Percentiles rank a stretch among this genome's conserved stretches.
These are phyloP conservation scores for Leucocoprinus leucothites DNA, from an alignment of 768 basidiomycete genomes.

Conservation along the genomic window DNA sequence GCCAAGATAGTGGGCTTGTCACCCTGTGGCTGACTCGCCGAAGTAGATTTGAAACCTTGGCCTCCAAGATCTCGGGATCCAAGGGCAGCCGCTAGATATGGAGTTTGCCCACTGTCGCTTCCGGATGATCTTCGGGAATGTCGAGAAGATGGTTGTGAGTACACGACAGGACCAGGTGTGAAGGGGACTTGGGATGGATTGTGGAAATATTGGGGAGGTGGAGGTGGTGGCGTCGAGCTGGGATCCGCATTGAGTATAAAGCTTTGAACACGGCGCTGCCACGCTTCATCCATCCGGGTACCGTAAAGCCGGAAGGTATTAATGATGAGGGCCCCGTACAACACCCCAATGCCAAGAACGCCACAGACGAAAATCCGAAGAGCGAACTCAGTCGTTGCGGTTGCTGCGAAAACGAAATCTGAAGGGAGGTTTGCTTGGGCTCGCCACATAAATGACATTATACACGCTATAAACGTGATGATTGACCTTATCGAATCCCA, in stretches of 20 bases:
- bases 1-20: no score
- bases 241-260: background rate
- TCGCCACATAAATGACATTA: slow-evolving; percentile 64
- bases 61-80: no score
- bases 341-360: slow-evolving; percentile 44
- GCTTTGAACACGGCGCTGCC: slow-evolving; percentile 17
- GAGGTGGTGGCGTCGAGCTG: no score
- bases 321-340: slow-evolving; percentile 24
- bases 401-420: background rate
- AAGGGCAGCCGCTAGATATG: background rate
- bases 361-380: slow-evolving; percentile 42
- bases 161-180: no score
- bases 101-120: no score
- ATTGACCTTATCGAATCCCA: background rate
- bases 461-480: slow-evolving; percentile 41
- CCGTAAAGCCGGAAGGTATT: slow-evolving; percentile 22
- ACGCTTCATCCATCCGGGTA: slow-evolving; percentile 21
- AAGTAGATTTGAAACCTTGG: no score
- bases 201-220: no score
- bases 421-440: slow-evolving; percentile 34
- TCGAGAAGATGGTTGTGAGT: no score
- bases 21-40: no score
- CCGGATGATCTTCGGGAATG: no score
- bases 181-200: no score
- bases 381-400: background rate